Conservation (phyloP, 768 basidiomycete species). For the Pisolithus albus region DNA sequence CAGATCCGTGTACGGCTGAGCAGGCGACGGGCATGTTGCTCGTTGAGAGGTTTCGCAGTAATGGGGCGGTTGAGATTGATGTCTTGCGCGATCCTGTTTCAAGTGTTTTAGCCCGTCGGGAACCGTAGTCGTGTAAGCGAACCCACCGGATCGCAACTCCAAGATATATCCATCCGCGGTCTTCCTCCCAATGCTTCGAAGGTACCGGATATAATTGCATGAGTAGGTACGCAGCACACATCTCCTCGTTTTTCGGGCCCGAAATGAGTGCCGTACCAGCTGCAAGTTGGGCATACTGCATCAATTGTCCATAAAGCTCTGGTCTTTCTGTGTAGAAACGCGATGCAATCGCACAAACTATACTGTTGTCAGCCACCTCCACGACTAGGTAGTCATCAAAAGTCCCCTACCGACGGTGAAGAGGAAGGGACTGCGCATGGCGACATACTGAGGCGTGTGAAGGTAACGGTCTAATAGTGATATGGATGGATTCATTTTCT, state of each 20-base stretch:
- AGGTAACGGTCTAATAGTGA: constrained; percentile 76
- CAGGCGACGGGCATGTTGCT: constrained; percentile 77
- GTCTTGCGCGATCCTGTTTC: constrained; percentile 75
- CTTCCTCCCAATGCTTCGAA: constrained; percentile 78
- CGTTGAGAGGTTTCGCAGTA: constrained; percentile 67
- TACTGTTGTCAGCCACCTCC: constrained; percentile 4
- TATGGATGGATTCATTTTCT: constrained; percentile 71
- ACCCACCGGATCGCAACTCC: constrained; percentile 78
- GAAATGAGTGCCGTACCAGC: constrained; percentile 72
- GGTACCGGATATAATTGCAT: constrained; percentile 74
- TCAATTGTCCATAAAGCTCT: constrained; percentile 60
- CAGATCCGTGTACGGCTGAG: constrained; percentile 86
- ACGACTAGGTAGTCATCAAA: neutral
- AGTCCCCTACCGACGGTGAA: constrained; percentile 79
- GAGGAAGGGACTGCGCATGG: constrained; percentile 81
- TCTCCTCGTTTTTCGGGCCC: constrained; percentile 77
- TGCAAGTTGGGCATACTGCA: constrained; percentile 70
- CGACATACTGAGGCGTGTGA: constrained; percentile 78
- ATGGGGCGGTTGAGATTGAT: constrained; percentile 79
- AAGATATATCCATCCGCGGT: constrained; percentile 84
- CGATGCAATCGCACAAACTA: constrained; percentile 85
- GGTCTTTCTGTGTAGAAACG: constrained; percentile 69
- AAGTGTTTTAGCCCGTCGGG: constrained; percentile 2
- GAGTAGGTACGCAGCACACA: constrained; percentile 77
- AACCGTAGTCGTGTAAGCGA: neutral